Conservation (phyloP, 2,329 filamentous ascomycete species). For the Alternaria sp. region DNA sequence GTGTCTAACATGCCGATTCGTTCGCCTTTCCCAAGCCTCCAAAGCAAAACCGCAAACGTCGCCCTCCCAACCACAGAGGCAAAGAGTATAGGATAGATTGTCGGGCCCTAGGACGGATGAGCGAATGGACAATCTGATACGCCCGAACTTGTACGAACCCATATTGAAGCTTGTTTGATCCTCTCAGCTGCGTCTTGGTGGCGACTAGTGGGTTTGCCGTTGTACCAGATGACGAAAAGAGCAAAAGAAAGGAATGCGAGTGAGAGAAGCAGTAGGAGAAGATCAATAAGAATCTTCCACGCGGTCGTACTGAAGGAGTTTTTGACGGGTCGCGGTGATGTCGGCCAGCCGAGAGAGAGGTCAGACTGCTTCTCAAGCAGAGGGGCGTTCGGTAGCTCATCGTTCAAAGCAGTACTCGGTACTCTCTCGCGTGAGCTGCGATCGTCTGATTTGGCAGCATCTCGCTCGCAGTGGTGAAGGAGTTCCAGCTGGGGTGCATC, state of each 20-base stretch:
- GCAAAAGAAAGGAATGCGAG: not conserved
- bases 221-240: not conserved
- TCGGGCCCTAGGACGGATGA: not conserved
- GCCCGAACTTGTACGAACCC: not conserved
- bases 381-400: not conserved
- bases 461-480: not conserved
- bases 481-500: too few species aligned
- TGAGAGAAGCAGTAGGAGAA: not conserved
- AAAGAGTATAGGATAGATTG: not conserved
- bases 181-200: not conserved
- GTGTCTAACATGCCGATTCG: not conserved
- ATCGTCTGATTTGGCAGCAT: not conserved
- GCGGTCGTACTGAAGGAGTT: not conserved
- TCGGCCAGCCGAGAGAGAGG: not conserved
- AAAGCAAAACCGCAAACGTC: not conserved
- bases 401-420: too few species aligned
- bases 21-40: not conserved
- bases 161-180: not conserved
- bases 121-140: too few species aligned
- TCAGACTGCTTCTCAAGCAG: not conserved
- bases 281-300: not conserved
- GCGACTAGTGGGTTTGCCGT: not conserved
- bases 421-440: too few species aligned
- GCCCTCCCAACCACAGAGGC: not conserved
- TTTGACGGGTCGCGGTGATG: not conserved